These are phyloP conservation scores for Posidonia oceanica DNA, from an alignment of 116 monocot genomes.

Conservation along the genomic window DNA sequence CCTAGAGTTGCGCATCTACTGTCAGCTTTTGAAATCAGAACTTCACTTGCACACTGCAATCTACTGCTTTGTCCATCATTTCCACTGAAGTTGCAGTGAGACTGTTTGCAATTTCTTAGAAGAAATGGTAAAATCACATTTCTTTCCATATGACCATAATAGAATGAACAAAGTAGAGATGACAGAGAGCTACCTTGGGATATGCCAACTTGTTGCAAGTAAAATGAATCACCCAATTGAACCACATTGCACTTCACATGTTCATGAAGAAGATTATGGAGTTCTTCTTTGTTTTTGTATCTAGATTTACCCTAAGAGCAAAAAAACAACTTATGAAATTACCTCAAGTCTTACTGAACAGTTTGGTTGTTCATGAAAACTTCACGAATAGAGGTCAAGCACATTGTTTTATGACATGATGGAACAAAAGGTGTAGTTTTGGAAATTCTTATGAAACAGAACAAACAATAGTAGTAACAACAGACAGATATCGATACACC, in stretches of 20 bases:
- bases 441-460: no score
- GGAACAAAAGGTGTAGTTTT: no score
- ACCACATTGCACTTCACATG: slow-evolving; percentile 61
- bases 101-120: slow-evolving; percentile 15
- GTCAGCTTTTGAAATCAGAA: neutral
- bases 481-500: no score
- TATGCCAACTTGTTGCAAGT: slow-evolving; percentile 78
- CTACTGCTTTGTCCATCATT: neutral
- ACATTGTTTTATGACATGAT: no score
- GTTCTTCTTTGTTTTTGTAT: slow-evolving; percentile 15
- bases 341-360: no score
- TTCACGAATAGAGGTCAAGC: no score
- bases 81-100: neutral
- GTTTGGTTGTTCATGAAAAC: no score
- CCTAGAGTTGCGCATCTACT: neutral
- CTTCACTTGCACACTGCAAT: neutral
- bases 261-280: slow-evolving; percentile 37
- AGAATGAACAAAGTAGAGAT: slow-evolving; percentile 81
- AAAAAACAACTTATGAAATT: neutral
- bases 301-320: slow-evolving; percentile 22
- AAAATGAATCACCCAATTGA: slow-evolving; percentile 42
- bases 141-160: slow-evolving; percentile 76
- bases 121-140: slow-evolving; percentile 60
- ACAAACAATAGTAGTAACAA: no score
- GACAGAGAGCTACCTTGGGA: slow-evolving; percentile 76